These are phyloP conservation scores for Alternaria ethzedia DNA, from an alignment of 2,329 filamentous ascomycete genomes.

Conservation along the genomic window DNA sequence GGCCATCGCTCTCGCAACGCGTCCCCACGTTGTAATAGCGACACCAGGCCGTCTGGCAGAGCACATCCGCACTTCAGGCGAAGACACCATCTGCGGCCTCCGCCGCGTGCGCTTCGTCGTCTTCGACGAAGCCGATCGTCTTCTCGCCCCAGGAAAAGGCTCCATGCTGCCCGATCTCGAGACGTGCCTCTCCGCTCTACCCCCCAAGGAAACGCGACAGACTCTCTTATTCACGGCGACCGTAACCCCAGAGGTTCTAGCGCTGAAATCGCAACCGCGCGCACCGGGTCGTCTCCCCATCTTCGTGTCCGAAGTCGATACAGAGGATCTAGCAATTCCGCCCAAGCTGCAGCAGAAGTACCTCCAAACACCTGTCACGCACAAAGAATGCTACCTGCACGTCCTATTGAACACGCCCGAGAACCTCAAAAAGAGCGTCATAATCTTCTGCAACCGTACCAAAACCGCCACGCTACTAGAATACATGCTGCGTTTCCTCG, in stretches of 20 bases:
- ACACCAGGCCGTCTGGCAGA: slow-evolving; percentile 90
- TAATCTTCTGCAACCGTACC: slow-evolving; percentile 95
- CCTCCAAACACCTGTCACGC: slow-evolving; percentile 85
- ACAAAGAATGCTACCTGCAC: slow-evolving; percentile 94
- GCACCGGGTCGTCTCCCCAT: slow-evolving; percentile 74
- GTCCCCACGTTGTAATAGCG: slow-evolving; percentile 91
- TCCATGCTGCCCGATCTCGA: slow-evolving; percentile 96
- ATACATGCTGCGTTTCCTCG: slow-evolving; percentile 82
- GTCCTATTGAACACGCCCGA: slow-evolving; percentile 76
- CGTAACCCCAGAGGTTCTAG: slow-evolving; percentile 88
- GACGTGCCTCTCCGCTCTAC: slow-evolving; percentile 82
- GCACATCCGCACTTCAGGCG: slow-evolving; percentile 88
- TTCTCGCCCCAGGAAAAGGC: slow-evolving; percentile 76
- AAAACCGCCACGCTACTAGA: slow-evolving; percentile 88
- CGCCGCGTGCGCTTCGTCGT: slow-evolving; percentile 83
- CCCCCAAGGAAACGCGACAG: slow-evolving; percentile 79
- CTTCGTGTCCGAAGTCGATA: slow-evolving; percentile 89
- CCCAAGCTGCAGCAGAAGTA: slow-evolving; percentile 82
- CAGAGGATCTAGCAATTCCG: slow-evolving; percentile 74
- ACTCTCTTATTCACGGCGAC: slow-evolving; percentile 96
- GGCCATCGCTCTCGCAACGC: slow-evolving; percentile 78
- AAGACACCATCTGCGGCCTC: slow-evolving; percentile 86
- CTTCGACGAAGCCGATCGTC: slow-evolving; percentile 91
- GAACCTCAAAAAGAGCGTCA: slow-evolving; percentile 78
- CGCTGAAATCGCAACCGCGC: slow-evolving; percentile 80